These are phyloP conservation scores for Cladosporium oxysporum DNA, from an alignment of 2,329 filamentous ascomycete species.

Conservation along the genomic window DNA sequence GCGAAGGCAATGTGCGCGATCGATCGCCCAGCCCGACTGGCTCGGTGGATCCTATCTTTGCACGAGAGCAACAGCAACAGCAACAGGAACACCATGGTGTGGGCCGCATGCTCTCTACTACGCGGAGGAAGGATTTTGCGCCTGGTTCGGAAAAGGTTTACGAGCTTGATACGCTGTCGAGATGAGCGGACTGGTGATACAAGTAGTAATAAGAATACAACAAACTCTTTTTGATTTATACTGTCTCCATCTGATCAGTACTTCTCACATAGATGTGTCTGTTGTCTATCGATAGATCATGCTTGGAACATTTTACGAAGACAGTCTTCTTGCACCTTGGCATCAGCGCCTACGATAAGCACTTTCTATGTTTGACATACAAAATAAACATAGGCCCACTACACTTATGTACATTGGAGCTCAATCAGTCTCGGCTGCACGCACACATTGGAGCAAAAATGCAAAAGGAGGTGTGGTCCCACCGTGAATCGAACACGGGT, in stretches of 20 bases:
- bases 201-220: neutral
- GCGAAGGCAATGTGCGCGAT: neutral
- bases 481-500: constrained; percentile 15
- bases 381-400: neutral
- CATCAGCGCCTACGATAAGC: accelerated
- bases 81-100: neutral
- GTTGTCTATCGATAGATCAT: neutral
- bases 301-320: neutral
- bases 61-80: neutral
- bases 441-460: neutral
- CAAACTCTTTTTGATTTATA: neutral
- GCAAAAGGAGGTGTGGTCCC: neutral
- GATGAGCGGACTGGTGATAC: neutral
- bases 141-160: constrained; percentile 2
- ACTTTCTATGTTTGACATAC: neutral
- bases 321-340: neutral
- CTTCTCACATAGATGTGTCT: neutral
- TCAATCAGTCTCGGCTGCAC: neutral
- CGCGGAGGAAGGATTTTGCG: constrained; percentile 13
- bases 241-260: neutral
- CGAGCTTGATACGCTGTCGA: constrained; percentile 5
- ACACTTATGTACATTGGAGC: neutral
- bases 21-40: constrained; percentile 17
- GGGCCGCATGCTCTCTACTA: constrained; percentile 2
- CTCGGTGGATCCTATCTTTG: constrained; percentile 18